Percentiles rank a stretch among this genome's conserved stretches.
Evolutionary conservation across 768 basidiomycete species (phyloP).

Genomic region (Pleurotus eryngii): DNA sequence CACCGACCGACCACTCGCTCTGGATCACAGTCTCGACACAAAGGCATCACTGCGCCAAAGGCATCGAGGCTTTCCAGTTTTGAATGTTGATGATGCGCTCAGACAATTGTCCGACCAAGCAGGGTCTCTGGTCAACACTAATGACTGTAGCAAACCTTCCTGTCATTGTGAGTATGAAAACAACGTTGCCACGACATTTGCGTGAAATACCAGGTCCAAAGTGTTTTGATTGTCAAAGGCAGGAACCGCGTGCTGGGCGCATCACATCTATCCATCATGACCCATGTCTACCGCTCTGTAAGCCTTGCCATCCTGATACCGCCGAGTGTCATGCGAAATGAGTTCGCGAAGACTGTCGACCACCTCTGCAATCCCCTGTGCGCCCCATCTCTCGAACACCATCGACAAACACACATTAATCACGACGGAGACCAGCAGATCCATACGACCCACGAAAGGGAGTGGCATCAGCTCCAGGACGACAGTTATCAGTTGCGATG

Average conservation of each 20-base stretch:
- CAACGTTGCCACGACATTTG: no score
- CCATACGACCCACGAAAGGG: conserved; percentile 62
- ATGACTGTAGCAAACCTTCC: no score
- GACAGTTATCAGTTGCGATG: conserved; percentile 53
- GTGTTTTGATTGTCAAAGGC: neutral
- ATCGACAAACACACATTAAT: conserved; percentile 72
- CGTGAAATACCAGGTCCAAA: no score
- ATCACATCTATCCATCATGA: conserved; percentile 35
- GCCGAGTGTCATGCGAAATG: conserved; percentile 40
- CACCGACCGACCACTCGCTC: conserved; percentile 5
- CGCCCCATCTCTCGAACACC: conserved; percentile 75
- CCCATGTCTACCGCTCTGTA: conserved; percentile 87
- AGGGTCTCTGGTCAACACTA: no score
- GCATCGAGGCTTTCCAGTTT: no score
- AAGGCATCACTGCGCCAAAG: no score
- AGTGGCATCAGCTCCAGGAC: conserved; percentile 78
- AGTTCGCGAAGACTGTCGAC: conserved; percentile 46
- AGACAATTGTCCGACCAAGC: no score
- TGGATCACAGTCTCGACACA: neutral
- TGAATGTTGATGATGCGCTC: no score
- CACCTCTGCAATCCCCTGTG: conserved; percentile 50
- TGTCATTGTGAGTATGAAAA: no score
- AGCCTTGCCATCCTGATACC: conserved; percentile 62
- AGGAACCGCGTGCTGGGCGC: neutral
- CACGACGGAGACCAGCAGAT: conserved; percentile 63